Conservation (phyloP, 768 basidiomycete species). For the Kwoniella pini region DNA sequence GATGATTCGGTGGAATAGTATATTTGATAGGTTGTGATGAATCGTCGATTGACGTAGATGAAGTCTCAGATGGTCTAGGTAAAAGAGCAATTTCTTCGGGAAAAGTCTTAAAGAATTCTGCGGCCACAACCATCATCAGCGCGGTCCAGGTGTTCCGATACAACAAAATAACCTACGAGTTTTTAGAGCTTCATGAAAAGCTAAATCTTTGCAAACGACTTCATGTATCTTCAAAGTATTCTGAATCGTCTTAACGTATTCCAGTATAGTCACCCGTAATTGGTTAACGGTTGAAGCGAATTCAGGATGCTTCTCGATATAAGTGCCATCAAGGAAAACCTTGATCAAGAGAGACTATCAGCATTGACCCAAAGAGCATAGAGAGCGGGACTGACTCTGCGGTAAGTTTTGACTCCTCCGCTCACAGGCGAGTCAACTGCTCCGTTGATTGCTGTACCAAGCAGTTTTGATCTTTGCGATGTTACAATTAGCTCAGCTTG, state of each 20-base stretch:
- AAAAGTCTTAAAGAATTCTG: constrained; percentile 42
- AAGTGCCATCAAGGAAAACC: constrained; percentile 72
- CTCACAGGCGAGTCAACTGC: constrained; percentile 80
- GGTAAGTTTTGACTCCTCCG: constrained; percentile 75
- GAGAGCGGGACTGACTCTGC: constrained; percentile 56
- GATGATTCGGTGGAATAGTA: constrained; percentile 8
- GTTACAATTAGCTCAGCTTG: background rate
- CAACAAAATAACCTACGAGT: constrained; percentile 43
- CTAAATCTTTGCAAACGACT: constrained; percentile 82
- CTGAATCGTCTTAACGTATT: constrained; percentile 74
- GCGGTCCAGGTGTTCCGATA: no score
- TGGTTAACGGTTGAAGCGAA: constrained; percentile 71
- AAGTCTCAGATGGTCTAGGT: constrained; percentile 16
- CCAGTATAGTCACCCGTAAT: constrained; percentile 64
- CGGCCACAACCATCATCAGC: background rate
- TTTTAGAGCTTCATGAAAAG: constrained; percentile 87
- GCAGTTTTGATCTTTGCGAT: constrained; percentile 58
- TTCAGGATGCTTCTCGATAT: constrained; percentile 68
- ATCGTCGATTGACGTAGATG: background rate
- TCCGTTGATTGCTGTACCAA: constrained; percentile 83
- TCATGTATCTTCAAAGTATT: constrained; percentile 81
- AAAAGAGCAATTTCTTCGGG: constrained; percentile 34
- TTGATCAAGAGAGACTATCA: background rate
- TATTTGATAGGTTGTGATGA: background rate
- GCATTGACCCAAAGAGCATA: background rate